phyloP scores from a whole-genome alignment of 106 monocot species.

The Platanthera guangdongensis region DNA sequence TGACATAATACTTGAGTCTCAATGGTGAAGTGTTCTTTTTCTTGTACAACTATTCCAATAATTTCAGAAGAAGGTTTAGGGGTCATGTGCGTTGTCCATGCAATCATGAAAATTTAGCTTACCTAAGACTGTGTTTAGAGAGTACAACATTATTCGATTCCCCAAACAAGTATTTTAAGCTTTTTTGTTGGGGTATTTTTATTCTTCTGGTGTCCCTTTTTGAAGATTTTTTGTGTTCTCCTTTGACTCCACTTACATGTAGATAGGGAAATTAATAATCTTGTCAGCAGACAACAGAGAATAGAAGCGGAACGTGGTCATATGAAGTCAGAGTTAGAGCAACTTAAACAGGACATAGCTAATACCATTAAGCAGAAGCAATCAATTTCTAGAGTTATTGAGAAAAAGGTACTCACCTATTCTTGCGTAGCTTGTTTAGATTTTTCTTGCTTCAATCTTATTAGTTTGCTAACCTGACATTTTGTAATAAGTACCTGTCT shows the following conservation, averaged over 20 bases:
- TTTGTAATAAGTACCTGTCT: neutral
- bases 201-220: neutral
- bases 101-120: neutral
- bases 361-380: slow-evolving; percentile 66
- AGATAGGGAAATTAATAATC: slow-evolving; percentile 72
- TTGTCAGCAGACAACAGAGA: slow-evolving; percentile 84
- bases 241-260: slow-evolving; percentile 73
- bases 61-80: neutral
- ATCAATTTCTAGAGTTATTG: slow-evolving; percentile 62
- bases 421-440: neutral
- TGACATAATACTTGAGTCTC: neutral
- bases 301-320: slow-evolving; percentile 71
- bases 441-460: neutral
- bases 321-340: slow-evolving; percentile 70
- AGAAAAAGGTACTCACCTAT: slow-evolving; percentile 58
- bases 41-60: neutral
- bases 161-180: neutral
- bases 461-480: neutral
- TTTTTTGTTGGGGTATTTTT: neutral
- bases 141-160: neutral
- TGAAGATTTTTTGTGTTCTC: slow-evolving; percentile 3
- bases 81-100: neutral
- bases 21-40: neutral
- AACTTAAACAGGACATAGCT: slow-evolving; percentile 71
- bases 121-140: neutral